Evolutionary conservation across 345 rosid genomes (phyloP).

Genomic region (Odontarrhena argentea): DNA sequence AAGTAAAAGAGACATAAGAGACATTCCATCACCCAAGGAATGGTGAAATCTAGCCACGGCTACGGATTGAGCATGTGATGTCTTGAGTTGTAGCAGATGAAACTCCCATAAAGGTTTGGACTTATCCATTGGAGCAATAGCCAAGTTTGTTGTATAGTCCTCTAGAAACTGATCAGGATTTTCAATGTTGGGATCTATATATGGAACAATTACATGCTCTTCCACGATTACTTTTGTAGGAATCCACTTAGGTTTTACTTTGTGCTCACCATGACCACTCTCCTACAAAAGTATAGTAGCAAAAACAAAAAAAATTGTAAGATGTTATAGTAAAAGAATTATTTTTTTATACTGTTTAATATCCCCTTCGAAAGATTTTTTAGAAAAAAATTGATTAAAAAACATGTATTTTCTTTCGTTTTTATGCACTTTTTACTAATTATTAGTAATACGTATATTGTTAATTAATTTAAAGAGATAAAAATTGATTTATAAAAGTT

Average conservation of each 20-base stretch:
- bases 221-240: constrained; percentile 52
- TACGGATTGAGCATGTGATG: constrained; percentile 54
- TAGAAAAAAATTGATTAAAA: too few species aligned
- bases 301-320: too few species aligned
- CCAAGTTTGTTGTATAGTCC: constrained; percentile 59
- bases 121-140: constrained; percentile 50
- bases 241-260: constrained; percentile 53
- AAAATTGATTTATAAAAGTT: too few species aligned
- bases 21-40: too few species aligned
- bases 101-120: constrained; percentile 81
- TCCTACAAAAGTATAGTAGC: not conserved
- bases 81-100: constrained; percentile 58
- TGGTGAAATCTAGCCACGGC: constrained; percentile 48
- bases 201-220: constrained; percentile 56
- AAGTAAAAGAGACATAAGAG: too few species aligned
- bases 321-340: too few species aligned
- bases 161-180: constrained; percentile 57
- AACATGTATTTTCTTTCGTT: too few species aligned
- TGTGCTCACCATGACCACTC: not conserved
- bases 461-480: too few species aligned
- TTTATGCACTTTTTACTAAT: too few species aligned
- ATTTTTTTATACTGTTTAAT: too few species aligned
- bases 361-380: too few species aligned
- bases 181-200: constrained; percentile 44
- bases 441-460: too few species aligned